phyloP scores from a whole-genome alignment of 2,329 filamentous ascomycete species.

The Sclerotinia minor region DNA sequence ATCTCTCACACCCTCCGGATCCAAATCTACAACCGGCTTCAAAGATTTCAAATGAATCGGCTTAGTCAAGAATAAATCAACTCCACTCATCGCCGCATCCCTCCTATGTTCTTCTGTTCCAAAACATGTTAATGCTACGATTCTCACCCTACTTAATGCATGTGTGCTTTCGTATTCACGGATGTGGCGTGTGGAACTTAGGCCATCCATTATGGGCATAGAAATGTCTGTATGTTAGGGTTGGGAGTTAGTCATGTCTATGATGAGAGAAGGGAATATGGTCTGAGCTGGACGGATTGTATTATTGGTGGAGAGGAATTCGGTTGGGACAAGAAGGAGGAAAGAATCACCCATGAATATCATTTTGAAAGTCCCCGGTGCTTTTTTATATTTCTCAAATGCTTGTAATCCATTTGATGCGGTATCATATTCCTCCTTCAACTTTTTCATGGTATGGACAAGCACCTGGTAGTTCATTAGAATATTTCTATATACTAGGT shows the following conservation, averaged over 20 bases:
- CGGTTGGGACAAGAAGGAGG: background rate
- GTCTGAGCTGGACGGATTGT: too few relatives aligned
- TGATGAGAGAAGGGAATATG: too few relatives aligned
- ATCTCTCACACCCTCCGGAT: conserved; percentile 15
- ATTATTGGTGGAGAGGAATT: background rate
- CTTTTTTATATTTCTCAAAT: conserved; percentile 41
- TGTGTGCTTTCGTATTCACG: conserved; percentile 48
- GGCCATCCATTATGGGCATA: conserved; percentile 56
- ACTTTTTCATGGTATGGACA: conserved; percentile 33
- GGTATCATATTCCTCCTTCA: conserved; percentile 37
- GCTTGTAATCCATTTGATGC: conserved; percentile 51
- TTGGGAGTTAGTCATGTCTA: too few relatives aligned
- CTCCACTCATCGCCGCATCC: conserved; percentile 51
- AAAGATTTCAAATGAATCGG: conserved; percentile 43
- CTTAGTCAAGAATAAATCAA: conserved; percentile 55
- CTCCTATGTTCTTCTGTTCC: conserved; percentile 49
- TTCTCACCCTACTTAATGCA: conserved; percentile 44
- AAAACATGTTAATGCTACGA: conserved; percentile 54
- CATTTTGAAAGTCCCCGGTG: conserved; percentile 31
- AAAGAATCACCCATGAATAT: conserved; percentile 41
- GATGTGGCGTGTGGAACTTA: conserved; percentile 50
- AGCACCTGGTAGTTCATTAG: conserved; percentile 29
- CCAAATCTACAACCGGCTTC: conserved; percentile 30
- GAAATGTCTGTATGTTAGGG: conserved; percentile 47
- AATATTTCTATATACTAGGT: background rate